Evolutionary conservation across 208 protist genomes (phyloP), one percentile per base, ranked within the genome.

Genomic region (Trypanosoma caninum): DNA sequence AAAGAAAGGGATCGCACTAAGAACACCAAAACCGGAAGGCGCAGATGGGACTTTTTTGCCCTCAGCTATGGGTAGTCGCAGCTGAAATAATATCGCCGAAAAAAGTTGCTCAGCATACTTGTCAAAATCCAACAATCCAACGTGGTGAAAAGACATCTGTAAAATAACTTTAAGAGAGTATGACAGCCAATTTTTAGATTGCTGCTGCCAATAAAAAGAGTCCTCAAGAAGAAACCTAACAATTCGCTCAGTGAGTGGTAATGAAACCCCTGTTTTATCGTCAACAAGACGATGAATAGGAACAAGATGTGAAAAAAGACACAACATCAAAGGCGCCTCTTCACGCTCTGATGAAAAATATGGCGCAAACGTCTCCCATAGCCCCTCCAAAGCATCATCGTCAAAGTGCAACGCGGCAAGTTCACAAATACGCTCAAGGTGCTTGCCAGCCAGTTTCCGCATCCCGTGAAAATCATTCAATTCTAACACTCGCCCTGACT

Each of bases 41-140:
- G 14, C 3, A 4, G 20, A 18, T 14, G 44, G 47, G 25, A 11
- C n/a, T 16, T 0, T 27, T 20, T 23, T 51, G 27, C 18, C 31
- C 16, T 57, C 42, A 7, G 38, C 33, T 27, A 65, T 76, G 41
- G 79, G 80, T 31, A 89, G 68, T 22, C 67, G 27, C 31, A 91
- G 34, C 8, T 65, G 45, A 34, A 37, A 55, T 16, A 89, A 65
- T 56, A 85, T 63, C 34, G 65, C 41, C 0, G 79, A 82, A 69
- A 91, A 94, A 35, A 89, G 59, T 10, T 83, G 76, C 64, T 91
- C 87, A 9, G 87, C 83, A 54, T 82, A 86, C 10, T 44, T 71
- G 56, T 83, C 72, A 41, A 89, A 63, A 41, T 79, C 68, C 23
- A 73, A 22, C 30, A 79, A 31, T 9, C 82, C 80, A 11, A 80